phyloP scores from a whole-genome alignment of 305 asterid genomes.

The Fraxinus dipetala region DNA sequence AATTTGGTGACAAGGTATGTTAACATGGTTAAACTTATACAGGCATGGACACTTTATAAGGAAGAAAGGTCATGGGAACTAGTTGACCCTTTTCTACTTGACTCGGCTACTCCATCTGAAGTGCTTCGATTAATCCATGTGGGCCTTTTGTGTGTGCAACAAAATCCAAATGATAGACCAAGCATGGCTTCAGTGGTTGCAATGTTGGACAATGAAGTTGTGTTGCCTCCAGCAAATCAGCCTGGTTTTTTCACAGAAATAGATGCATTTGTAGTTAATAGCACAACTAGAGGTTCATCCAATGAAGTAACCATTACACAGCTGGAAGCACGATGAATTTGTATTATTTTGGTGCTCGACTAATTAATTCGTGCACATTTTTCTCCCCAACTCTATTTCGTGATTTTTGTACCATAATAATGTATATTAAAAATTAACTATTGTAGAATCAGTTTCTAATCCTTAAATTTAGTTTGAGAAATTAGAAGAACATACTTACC shows the following conservation, averaged over 20 bases:
- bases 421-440: background rate
- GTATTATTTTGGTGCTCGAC: background rate
- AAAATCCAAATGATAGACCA: background rate
- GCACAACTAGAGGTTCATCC: conserved; percentile 16
- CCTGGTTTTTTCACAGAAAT: background rate
- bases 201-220: background rate
- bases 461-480: background rate
- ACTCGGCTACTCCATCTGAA: background rate
- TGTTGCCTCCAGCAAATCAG: background rate
- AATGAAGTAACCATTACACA: conserved; percentile 28
- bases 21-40: background rate
- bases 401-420: too few relatives aligned
- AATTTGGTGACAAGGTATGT: background rate
- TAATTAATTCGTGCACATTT: background rate
- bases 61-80: background rate
- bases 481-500: background rate
- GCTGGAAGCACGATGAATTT: conserved; percentile 25
- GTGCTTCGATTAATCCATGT: background rate
- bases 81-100: background rate
- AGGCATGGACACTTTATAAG: background rate
- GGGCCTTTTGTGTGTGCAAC: background rate
- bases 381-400: background rate
- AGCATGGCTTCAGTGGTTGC: background rate
- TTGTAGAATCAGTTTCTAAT: background rate
- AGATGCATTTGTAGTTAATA: background rate